phyloP scores from a whole-genome alignment of 306 rosid genomes.

The Cicer cuneatum region DNA sequence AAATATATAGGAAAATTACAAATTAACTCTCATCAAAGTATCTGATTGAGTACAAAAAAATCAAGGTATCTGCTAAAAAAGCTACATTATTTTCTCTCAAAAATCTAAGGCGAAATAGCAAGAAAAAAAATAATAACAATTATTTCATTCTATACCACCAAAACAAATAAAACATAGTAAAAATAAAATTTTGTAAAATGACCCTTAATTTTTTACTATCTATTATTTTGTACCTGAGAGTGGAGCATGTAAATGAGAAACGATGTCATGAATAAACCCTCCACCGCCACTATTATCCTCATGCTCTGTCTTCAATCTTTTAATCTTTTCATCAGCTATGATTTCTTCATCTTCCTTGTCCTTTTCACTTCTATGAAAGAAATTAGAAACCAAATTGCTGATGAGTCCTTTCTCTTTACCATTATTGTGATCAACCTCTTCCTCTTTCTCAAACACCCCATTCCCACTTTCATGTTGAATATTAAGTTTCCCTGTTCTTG shows the following conservation, averaged over 20 bases:
- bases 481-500: conserved; percentile 11
- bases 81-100: too few species aligned
- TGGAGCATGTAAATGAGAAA: conserved; percentile 49
- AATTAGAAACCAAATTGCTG: conserved; percentile 45
- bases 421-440: neutral
- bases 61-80: too few species aligned
- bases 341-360: conserved; percentile 24
- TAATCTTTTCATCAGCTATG: conserved; percentile 31
- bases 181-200: neutral
- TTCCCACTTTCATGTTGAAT: conserved; percentile 14
- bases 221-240: conserved; percentile 37
- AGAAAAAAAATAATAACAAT: too few species aligned
- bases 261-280: conserved; percentile 45
- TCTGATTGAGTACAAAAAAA: neutral
- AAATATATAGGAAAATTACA: neutral
- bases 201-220: neutral
- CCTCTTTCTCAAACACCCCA: neutral
- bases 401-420: conserved; percentile 40
- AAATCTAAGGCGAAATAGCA: too few species aligned
- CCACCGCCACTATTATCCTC: conserved; percentile 21
- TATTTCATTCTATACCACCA: too few species aligned
- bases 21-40: neutral
- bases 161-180: too few species aligned
- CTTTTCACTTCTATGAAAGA: conserved; percentile 41
- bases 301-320: conserved; percentile 41